These are phyloP conservation scores for Russula earlei DNA, from an alignment of 768 basidiomycete genomes.

Conservation along the genomic window DNA sequence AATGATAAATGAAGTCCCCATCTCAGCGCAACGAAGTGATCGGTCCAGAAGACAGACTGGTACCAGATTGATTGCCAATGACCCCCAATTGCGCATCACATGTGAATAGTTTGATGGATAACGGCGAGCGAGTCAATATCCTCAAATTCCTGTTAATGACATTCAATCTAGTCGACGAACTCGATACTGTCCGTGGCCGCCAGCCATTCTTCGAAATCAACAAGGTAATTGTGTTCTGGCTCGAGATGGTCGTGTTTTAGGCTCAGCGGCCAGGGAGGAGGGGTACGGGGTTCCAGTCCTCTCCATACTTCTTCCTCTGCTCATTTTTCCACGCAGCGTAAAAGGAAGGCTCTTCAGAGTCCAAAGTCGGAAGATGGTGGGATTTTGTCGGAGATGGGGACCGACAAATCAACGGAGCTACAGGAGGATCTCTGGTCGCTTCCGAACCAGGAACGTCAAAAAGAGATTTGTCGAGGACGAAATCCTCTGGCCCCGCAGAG, in stretches of 20 bases:
- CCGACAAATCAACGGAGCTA: not conserved
- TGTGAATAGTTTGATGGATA: no score
- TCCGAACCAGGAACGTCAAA: conserved; percentile 23
- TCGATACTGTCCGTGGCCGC: conserved; percentile 15
- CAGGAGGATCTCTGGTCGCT: not conserved
- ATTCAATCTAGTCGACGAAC: not conserved
- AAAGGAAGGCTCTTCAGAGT: conserved; percentile 12
- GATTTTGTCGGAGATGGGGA: not conserved
- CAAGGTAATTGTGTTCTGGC: conserved; percentile 40
- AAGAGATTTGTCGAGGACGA: conserved; percentile 28
- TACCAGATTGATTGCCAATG: no score
- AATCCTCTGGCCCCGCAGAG: conserved; percentile 17
- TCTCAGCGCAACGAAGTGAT: not conserved
- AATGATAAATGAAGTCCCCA: not conserved
- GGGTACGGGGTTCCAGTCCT: conserved; percentile 6
- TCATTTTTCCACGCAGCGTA: conserved; percentile 7
- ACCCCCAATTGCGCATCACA: not conserved
- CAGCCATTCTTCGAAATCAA: conserved; percentile 41
- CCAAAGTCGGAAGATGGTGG: not conserved
- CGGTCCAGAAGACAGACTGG: not conserved
- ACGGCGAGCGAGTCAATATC: not conserved
- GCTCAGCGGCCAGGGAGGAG: not conserved
- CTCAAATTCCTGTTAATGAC: not conserved
- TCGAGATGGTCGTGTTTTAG: no score
- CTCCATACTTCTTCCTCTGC: conserved; percentile 8